These are phyloP conservation scores for Lactarius quietus DNA, from an alignment of 768 basidiomycete species.

Conservation along the genomic window DNA sequence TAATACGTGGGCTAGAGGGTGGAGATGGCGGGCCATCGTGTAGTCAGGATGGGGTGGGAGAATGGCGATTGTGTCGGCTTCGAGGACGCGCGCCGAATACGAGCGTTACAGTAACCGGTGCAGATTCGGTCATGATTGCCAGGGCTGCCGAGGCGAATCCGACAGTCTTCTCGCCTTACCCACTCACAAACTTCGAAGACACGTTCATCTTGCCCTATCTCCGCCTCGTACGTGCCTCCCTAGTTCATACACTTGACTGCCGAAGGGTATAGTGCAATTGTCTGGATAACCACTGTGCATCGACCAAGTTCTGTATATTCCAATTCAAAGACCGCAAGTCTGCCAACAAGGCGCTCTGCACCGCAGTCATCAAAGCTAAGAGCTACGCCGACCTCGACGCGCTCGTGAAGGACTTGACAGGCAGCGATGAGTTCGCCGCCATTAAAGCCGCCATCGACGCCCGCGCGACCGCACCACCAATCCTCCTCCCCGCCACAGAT, in stretches of 20 bases:
- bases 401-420: conserved; percentile 24
- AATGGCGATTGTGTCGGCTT: conserved; percentile 88
- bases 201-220: conserved; percentile 70
- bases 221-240: conserved; percentile 55
- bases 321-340: conserved; percentile 76
- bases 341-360: conserved; percentile 52
- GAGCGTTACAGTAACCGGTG: conserved; percentile 79
- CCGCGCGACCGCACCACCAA: conserved; percentile 6
- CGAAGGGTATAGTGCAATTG: conserved; percentile 57
- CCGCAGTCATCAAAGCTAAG: conserved; percentile 58
- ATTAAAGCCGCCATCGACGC: conserved; percentile 16
- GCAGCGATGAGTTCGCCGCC: conserved; percentile 22
- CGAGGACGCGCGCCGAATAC: conserved; percentile 69
- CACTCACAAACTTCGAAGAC: conserved; percentile 62
- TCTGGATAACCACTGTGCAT: conserved; percentile 74
- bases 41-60: conserved; percentile 41
- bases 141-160: conserved; percentile 92
- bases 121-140: conserved; percentile 93
- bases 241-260: neutral
- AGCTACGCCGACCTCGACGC: conserved; percentile 36
- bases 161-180: conserved; percentile 71
- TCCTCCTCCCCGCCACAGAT: conserved; percentile 10
- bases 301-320: conserved; percentile 82
- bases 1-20: too few relatives aligned
- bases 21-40: too few relatives aligned